A percentile compares a stretch with the other conserved stretches of the same genome.
phyloP scores from a whole-genome alignment of 2,329 filamentous ascomycete species.

The Fusarium duplospermum region DNA sequence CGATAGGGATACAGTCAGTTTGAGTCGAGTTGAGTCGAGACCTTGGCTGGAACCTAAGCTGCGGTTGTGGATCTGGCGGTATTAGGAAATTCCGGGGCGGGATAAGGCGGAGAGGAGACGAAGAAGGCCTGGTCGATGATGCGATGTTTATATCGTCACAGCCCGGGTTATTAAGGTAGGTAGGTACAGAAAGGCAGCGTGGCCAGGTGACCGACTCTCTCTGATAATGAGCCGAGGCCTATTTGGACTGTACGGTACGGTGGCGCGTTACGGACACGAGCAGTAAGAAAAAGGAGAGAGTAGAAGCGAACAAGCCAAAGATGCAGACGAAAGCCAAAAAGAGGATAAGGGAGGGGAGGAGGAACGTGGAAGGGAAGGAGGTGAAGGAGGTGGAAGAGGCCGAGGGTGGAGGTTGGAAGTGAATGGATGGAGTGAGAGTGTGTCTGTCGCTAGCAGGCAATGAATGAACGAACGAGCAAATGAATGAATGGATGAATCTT shows the following conservation, averaged over 20 bases:
- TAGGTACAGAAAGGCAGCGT: not conserved
- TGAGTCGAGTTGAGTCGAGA: constrained; percentile 5
- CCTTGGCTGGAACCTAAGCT: constrained; percentile 13
- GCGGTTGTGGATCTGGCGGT: constrained; percentile 27
- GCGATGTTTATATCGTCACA: constrained; percentile 30
- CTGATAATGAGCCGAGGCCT: constrained; percentile 19
- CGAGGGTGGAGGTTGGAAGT: not conserved
- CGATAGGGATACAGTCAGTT: not conserved
- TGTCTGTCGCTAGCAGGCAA: not conserved
- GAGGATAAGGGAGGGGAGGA: constrained; percentile 2
- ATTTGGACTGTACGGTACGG: not conserved
- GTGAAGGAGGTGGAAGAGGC: constrained; percentile 9
- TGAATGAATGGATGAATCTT: constrained; percentile 30
- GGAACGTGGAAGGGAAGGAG: not conserved
- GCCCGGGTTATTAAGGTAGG: constrained; percentile 9
- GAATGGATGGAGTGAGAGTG: constrained; percentile 6
- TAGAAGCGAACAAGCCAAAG: constrained; percentile 19
- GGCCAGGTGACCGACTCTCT: constrained; percentile 5
- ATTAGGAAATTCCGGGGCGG: constrained; percentile 6
- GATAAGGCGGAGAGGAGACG: not conserved
- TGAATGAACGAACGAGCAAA: constrained; percentile 28
- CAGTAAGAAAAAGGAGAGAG: constrained; percentile 26
- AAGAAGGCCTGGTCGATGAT: constrained; percentile 6
- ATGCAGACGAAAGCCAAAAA: constrained; percentile 8
- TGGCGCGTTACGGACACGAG: constrained; percentile 3